Evolutionary conservation across 805 yeast species (phyloP), one percentile per base, ranked within the genome.

Genomic region (Metschnikowia kunwiensis): DNA sequence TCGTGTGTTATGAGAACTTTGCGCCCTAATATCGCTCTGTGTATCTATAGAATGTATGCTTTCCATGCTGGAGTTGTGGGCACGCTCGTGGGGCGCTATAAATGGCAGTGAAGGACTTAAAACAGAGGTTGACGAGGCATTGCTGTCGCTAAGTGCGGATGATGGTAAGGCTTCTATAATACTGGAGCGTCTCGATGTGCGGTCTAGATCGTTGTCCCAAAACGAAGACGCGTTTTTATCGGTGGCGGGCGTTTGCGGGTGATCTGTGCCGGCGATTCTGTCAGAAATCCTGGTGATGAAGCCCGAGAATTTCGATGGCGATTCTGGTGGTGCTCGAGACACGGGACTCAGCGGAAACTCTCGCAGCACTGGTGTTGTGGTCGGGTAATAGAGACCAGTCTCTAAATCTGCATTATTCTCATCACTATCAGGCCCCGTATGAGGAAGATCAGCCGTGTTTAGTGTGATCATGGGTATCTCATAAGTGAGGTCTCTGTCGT

Each of bases 391-490:
- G 6, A 29, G 32, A 5, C 46, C 48, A 2, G 40, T 24, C 26
- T 46, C 46, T 10, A 41, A 32, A n/a, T 44, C 36, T 5, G 36
- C 9, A 5, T 21, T 29, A 4, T 14, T 21, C n/a, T 10, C 32
- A 2, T 14, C 21, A 7, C 14, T 18, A 6, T 6, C 8, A 6
- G 28, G 18, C 9, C 27, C 18, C 11, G 7, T 17, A 22, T 12
- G 31, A 7, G 14, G n/a, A 18, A 13, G 32, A 5, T 15, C 30
- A 24, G 16, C 22, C 15, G 44, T 24, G 26, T 44, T 32, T 5
- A 46, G 27, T 5, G 50, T 46, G 34, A 46, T 46, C 44, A 46
- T 36, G 30, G 50, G 50, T 19, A 46, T 46, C 18, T 41, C 44
- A 36, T 34, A 31, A 8, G 47, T 40, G 23, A 34, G 35, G 20